Conservation (phyloP, 2,329 filamentous ascomycete species). For the Aspergillus sp. region DNA sequence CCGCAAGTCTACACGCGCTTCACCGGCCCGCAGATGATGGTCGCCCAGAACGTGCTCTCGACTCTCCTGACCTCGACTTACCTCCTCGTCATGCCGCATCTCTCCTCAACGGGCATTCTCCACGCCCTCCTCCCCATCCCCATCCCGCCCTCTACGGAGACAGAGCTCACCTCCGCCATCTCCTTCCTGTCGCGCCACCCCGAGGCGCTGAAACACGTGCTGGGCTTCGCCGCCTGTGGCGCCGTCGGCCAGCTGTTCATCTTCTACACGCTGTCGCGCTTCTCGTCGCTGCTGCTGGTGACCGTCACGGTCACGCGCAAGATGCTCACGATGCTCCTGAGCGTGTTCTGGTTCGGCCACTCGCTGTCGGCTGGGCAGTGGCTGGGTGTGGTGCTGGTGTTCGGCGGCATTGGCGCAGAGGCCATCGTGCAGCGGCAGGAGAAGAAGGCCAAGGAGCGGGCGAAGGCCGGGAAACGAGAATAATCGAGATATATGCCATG, state of each 20-base stretch:
- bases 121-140: conserved; percentile 66
- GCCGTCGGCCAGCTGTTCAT: conserved; percentile 96
- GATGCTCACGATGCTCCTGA: conserved; percentile 98
- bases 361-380: conserved; percentile 84
- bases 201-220: conserved; percentile 76
- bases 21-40: conserved; percentile 98
- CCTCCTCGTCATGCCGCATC: conserved; percentile 72
- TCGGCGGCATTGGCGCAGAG: conserved; percentile 92
- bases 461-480: conserved; percentile 46
- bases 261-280: conserved; percentile 90
- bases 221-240: conserved; percentile 86
- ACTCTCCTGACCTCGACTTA: conserved; percentile 74
- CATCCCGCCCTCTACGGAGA: conserved; percentile 55
- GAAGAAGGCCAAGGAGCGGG: conserved; percentile 75
- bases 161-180: conserved; percentile 76
- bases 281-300: conserved; percentile 86
- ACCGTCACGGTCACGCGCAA: conserved; percentile 97
- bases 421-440: conserved; percentile 75
- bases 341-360: conserved; percentile 92
- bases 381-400: conserved; percentile 87
- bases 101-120: conserved; percentile 66
- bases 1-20: conserved; percentile 68
- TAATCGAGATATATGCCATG: conserved; percentile 10
- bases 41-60: conserved; percentile 87
- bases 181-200: conserved; percentile 79